A percentile compares a stretch with the other conserved stretches of the same genome.
Conservation (phyloP, 2,329 filamentous ascomycete species). For the Penicillium thymicola region DNA sequence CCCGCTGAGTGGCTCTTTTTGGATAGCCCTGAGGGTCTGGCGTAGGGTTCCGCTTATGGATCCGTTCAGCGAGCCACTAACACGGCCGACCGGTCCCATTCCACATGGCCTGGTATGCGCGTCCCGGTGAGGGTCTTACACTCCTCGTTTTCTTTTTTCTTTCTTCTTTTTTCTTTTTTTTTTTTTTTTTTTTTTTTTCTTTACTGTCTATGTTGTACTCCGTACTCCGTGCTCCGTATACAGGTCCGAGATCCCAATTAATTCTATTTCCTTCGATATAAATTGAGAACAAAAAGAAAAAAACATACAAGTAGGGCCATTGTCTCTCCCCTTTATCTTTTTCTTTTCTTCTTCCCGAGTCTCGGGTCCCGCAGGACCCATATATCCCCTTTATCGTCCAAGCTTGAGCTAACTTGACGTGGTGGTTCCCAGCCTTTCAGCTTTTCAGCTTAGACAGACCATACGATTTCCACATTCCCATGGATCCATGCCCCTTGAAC, state of each 20-base stretch:
- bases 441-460: slow-evolving; percentile 13
- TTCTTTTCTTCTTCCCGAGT: neutral
- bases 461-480: slow-evolving; percentile 17
- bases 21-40: too few relatives aligned
- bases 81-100: slow-evolving; percentile 20
- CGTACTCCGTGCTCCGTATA: neutral
- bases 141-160: slow-evolving; percentile 17
- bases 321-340: neutral
- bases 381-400: slow-evolving; percentile 1
- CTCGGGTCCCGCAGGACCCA: slow-evolving; percentile 4
- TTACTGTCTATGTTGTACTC: neutral
- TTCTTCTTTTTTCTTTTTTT: slow-evolving; percentile 15
- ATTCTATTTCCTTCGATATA: neutral
- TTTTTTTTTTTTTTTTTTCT: slow-evolving; percentile 6
- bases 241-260: neutral
- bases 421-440: neutral
- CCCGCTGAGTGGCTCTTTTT: slow-evolving; percentile 23
- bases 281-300: neutral
- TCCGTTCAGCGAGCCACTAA: slow-evolving; percentile 22
- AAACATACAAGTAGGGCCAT: neutral
- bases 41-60: too few relatives aligned
- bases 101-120: slow-evolving; percentile 23
- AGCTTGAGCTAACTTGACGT: slow-evolving; percentile 4
- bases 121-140: slow-evolving; percentile 10
- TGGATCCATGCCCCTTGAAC: neutral